Percentiles rank a stretch among this genome's conserved stretches.
Conservation (phyloP, 2,329 filamentous ascomycete genomes). For the Tolypocladium inflatum region DNA sequence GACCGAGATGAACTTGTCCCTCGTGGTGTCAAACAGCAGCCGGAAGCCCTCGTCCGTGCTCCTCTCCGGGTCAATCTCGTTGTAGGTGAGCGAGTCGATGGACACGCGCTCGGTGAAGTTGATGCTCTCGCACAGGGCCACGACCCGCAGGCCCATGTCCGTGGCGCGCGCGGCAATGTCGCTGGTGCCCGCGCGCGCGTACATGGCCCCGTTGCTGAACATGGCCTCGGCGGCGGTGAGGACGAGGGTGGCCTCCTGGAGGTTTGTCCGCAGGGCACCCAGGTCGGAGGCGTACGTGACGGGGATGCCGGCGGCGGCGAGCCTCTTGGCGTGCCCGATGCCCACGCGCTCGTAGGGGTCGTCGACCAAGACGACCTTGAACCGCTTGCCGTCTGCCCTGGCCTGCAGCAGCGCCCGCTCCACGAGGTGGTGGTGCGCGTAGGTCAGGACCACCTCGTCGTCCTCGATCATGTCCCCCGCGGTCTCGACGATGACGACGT, state of each 20-base stretch:
- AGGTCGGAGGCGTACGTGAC: conserved; percentile 74
- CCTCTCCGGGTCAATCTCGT: conserved; percentile 76
- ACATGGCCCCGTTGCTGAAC: conserved; percentile 89
- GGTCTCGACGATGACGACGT: conserved; percentile 72
- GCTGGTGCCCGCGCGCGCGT: conserved; percentile 79
- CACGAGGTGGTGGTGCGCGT: conserved; percentile 76
- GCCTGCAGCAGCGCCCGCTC: conserved; percentile 73
- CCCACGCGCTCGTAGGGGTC: conserved; percentile 46
- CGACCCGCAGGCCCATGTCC: conserved; percentile 66
- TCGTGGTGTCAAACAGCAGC: conserved; percentile 87
- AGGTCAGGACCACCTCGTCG: conserved; percentile 78
- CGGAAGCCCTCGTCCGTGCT: conserved; percentile 45
- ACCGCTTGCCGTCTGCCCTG: conserved; percentile 58
- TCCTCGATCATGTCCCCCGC: conserved; percentile 67
- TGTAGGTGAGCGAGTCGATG: conserved; percentile 85
- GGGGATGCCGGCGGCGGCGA: conserved; percentile 58
- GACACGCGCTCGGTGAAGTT: conserved; percentile 85
- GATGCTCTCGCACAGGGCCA: conserved; percentile 87
- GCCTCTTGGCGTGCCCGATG: conserved; percentile 54
- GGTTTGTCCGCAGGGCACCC: conserved; percentile 64
- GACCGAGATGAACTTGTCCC: conserved; percentile 75
- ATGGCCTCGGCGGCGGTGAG: conserved; percentile 89
- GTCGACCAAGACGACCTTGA: conserved; percentile 80
- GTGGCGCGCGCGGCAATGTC: conserved; percentile 77
- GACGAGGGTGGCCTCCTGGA: conserved; percentile 60